A percentile compares a stretch with the other conserved stretches of the same genome.
Conservation (phyloP, 306 rosid genomes). For the Sesbania bispinosa region DNA sequence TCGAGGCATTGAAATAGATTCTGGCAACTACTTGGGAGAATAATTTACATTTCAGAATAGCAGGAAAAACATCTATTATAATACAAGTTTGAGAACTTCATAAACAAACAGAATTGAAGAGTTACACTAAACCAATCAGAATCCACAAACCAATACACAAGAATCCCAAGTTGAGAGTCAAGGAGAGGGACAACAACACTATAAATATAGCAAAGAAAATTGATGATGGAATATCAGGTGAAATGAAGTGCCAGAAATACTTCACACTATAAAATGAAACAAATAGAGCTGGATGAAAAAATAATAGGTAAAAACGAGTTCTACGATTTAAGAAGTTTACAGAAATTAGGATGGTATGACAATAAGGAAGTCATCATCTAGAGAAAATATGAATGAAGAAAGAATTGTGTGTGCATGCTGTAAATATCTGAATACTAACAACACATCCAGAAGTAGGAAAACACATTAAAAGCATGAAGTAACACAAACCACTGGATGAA, state of each 20-base stretch:
- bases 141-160: no score
- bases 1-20: neutral
- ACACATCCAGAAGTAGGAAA: neutral
- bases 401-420: neutral
- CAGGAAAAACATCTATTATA: no score
- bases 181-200: no score
- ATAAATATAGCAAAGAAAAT: no score
- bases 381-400: neutral
- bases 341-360: neutral
- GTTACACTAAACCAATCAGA: no score
- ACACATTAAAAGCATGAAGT: neutral
- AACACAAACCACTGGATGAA: conserved; percentile 73
- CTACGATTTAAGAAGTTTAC: no score
- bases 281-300: neutral
- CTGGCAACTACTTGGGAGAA: neutral
- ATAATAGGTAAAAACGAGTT: neutral
- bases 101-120: no score
- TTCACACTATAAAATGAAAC: neutral
- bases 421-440: neutral
- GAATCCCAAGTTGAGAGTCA: no score
- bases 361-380: neutral
- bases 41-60: neutral
- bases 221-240: no score
- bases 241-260: neutral
- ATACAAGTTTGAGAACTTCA: no score